Evolutionary conservation across 306 rosid species (phyloP).

Genomic region (Casuarina cunninghamiana): DNA sequence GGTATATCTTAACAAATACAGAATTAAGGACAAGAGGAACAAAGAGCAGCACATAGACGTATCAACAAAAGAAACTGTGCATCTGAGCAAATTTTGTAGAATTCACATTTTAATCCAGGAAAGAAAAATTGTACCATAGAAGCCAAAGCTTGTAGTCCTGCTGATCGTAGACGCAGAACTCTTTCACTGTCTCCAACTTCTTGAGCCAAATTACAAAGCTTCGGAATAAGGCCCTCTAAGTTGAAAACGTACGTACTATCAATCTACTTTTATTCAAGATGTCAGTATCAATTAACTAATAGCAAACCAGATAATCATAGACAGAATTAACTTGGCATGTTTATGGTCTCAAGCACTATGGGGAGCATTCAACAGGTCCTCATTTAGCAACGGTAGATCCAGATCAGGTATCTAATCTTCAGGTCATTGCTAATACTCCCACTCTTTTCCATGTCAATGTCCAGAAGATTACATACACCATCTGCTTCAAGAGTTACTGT

Average conservation of each 20-base stretch:
- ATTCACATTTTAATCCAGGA: slow-evolving; percentile 19
- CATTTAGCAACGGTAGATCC: not conserved
- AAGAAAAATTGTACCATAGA: slow-evolving; percentile 57
- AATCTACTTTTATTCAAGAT: slow-evolving; percentile 56
- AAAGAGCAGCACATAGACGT: slow-evolving; percentile 9
- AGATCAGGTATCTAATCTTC: not conserved
- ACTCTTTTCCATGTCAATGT: slow-evolving; percentile 18
- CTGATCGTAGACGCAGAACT: slow-evolving; percentile 63
- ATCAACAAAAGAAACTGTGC: not conserved
- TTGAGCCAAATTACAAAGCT: slow-evolving; percentile 85
- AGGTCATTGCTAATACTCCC: slow-evolving; percentile 24
- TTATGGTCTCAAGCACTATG: not conserved
- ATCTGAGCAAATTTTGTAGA: slow-evolving; percentile 14
- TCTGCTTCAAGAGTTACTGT: slow-evolving; percentile 6
- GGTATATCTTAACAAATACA: not conserved
- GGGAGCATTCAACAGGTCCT: not conserved
- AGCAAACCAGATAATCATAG: slow-evolving; percentile 6
- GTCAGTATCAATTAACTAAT: slow-evolving; percentile 43
- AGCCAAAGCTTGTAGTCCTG: slow-evolving; percentile 81
- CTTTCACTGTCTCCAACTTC: slow-evolving; percentile 69
- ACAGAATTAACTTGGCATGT: slow-evolving; percentile 17
- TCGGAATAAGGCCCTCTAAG: slow-evolving; percentile 89
- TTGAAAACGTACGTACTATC: slow-evolving; percentile 87
- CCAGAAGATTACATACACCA: slow-evolving; percentile 14
- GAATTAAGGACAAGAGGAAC: not conserved